Evolutionary conservation across 2,329 filamentous ascomycete species (phyloP).

Genomic region (Ophiostoma sp.): DNA sequence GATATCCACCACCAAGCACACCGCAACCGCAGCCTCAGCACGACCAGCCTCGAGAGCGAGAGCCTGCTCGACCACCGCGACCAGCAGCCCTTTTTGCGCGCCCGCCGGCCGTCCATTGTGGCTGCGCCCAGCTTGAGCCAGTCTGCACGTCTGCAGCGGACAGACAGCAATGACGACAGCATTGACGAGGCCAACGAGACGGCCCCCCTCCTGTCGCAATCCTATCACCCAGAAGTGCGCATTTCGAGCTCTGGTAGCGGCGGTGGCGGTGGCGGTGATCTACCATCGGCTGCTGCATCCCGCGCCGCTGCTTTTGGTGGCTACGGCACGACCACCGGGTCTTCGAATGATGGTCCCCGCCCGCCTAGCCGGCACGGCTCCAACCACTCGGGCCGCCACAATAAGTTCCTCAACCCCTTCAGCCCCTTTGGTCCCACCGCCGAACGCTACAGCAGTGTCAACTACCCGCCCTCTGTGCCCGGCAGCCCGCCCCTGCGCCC

Average conservation of each 20-base stretch:
- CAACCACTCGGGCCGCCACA: conserved; percentile 53
- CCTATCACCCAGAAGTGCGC: not conserved
- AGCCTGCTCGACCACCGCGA: conserved; percentile 80
- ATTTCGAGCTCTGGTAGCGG: conserved; percentile 27
- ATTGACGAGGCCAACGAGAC: conserved; percentile 50
- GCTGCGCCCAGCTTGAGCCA: conserved; percentile 31
- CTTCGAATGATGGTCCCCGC: conserved; percentile 38
- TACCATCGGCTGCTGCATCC: conserved; percentile 44
- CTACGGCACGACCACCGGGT: conserved; percentile 39
- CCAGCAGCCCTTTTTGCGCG: conserved; percentile 60
- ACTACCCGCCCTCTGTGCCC: conserved; percentile 68
- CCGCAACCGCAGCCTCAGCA: conserved; percentile 65
- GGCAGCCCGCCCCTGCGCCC: conserved; percentile 58
- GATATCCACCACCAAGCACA: conserved; percentile 37
- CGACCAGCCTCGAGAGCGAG: conserved; percentile 86
- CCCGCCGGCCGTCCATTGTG: conserved; percentile 58
- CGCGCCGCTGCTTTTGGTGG: conserved; percentile 26
- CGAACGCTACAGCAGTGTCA: conserved; percentile 62
- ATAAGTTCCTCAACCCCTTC: conserved; percentile 37
- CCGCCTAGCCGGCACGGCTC: conserved; percentile 49
- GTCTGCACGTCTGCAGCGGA: not conserved
- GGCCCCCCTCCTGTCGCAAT: conserved; percentile 54
- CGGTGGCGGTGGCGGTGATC: conserved; percentile 18
- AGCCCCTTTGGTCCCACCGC: conserved; percentile 32
- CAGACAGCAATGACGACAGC: conserved; percentile 47